Evolutionary conservation across 805 yeast species (phyloP).

Genomic region (Candida multigemmis): DNA sequence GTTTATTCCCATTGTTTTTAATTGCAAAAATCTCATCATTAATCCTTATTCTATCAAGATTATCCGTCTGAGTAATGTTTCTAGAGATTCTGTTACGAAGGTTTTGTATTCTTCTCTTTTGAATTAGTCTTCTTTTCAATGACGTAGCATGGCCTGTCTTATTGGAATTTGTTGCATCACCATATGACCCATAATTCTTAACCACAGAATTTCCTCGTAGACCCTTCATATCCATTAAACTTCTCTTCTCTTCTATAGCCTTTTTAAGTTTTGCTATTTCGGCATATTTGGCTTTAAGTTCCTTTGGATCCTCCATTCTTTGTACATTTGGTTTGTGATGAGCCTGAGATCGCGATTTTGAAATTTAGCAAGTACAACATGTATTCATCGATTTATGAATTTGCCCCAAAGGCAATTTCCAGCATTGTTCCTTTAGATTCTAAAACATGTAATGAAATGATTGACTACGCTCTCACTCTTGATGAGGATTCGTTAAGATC

Average conservation of each 20-base stretch:
- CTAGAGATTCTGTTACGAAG: constrained; percentile 8
- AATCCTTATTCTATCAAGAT: constrained; percentile 36
- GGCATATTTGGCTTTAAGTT: constrained; percentile 15
- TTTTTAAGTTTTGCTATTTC: constrained; percentile 19
- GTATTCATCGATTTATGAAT: too few species aligned
- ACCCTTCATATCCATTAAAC: too few species aligned
- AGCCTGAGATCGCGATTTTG: background rate
- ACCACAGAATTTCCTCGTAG: too few species aligned
- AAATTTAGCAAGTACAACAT: background rate
- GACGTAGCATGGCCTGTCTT: constrained; percentile 1
- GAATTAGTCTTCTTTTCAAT: constrained; percentile 11
- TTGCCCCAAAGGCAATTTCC: constrained; percentile 14
- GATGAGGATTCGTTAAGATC: constrained; percentile 38
- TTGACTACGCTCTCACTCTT: constrained; percentile 42
- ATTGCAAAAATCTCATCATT: constrained; percentile 37
- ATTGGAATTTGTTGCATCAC: background rate
- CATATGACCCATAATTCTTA: background rate
- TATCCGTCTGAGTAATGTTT: constrained; percentile 28
- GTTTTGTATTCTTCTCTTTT: constrained; percentile 8
- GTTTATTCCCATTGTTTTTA: constrained; percentile 25
- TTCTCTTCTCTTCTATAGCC: constrained; percentile 14
- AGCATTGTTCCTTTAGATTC: constrained; percentile 49
- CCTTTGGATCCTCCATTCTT: constrained; percentile 7
- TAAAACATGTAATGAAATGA: constrained; percentile 45
- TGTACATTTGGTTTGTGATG: background rate